Evolutionary conservation across 2,329 filamentous ascomycete species (phyloP).

Genomic region (Fusarium haematococcum): DNA sequence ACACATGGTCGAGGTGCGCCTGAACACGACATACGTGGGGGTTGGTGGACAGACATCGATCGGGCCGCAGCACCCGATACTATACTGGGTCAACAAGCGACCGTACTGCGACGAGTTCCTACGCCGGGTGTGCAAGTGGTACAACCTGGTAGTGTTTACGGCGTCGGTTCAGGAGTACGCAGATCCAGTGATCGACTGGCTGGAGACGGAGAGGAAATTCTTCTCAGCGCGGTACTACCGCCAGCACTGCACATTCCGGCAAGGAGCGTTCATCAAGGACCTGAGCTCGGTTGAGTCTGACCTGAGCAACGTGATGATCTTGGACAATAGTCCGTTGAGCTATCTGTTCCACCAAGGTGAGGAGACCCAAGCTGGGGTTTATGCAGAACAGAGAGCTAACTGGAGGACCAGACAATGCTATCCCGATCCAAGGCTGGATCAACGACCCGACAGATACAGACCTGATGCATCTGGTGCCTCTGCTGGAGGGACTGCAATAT

Average conservation of each 20-base stretch:
- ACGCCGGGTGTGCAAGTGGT: slow-evolving; percentile 94
- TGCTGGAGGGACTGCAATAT: slow-evolving; percentile 95
- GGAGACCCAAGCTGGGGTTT: slow-evolving; percentile 47
- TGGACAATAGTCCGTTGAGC: slow-evolving; percentile 98
- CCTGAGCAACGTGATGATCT: slow-evolving; percentile 96
- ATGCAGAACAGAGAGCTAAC: slow-evolving; percentile 14
- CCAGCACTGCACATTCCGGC: slow-evolving; percentile 95
- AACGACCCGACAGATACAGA: slow-evolving; percentile 98
- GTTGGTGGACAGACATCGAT: slow-evolving; percentile 72
- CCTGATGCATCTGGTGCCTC: slow-evolving; percentile 88
- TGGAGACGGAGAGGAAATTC: slow-evolving; percentile 96
- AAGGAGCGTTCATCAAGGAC: slow-evolving; percentile 98
- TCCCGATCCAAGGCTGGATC: slow-evolving; percentile 99
- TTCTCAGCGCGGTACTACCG: slow-evolving; percentile 95
- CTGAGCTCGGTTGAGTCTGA: slow-evolving; percentile 96
- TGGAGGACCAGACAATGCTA: slow-evolving; percentile 83
- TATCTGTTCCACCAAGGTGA: slow-evolving; percentile 98
- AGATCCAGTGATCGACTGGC: slow-evolving; percentile 98
- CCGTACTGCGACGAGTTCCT: slow-evolving; percentile 97
- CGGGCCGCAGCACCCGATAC: slow-evolving; percentile 87
- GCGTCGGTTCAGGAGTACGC: slow-evolving; percentile 98
- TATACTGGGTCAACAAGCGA: slow-evolving; percentile 99
- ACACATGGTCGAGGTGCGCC: slow-evolving; percentile 98
- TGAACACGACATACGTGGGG: slow-evolving; percentile 78
- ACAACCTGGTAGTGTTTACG: slow-evolving; percentile 96